Evolutionary conservation across 441 rosid species (phyloP), one percentile per base, ranked within the genome.

Genomic region (Adansonia grandidieri): DNA sequence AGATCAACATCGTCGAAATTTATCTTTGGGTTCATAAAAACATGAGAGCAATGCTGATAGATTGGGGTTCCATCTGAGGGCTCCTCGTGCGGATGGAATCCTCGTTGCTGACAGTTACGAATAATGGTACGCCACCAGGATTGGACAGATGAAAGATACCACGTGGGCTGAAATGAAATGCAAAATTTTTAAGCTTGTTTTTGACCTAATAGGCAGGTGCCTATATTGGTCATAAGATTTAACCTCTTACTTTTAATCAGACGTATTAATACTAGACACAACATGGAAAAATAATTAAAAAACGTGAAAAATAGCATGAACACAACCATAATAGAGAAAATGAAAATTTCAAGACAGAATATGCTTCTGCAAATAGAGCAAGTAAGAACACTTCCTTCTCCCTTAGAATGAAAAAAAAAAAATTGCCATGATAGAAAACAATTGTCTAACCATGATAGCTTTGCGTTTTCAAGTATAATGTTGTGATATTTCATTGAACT

Each of bases 1-100:
- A 97, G 99, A 86, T 95, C 98, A 56, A 95, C 83, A 74, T 95
- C 88, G 9, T 97, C 90, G 75, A 83, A 93, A 73, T 83, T 87
- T 79, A 85, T 74, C 50, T 86, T 89, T 47, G 94, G 67, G 68
- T 97, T 97, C 93, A 95, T 87, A 77, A 82, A 93, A 74, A 94
- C 98, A 76, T 96, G 99, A 56, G 98, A 94, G 81, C 97, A 94
- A 82, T 96, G 98, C 85, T 96, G 98, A 37, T 96, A 96, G 68
- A 96, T 90, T n/a, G 94, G 87, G 83, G 75, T 92, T 64, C 97
- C 98, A 24, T 95, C 97, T 44, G 66, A 76, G 63, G 98, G 84
- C 84, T 96, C 98, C 83, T 96, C 98, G 19, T 94, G 98, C 17
- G 98, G 98, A 82, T 94, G 97, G 83, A 96, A 96, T n/a, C 99